These are phyloP conservation scores for Solanum hybrid DNA, from an alignment of 305 asterid genomes.

Conservation along the genomic window DNA sequence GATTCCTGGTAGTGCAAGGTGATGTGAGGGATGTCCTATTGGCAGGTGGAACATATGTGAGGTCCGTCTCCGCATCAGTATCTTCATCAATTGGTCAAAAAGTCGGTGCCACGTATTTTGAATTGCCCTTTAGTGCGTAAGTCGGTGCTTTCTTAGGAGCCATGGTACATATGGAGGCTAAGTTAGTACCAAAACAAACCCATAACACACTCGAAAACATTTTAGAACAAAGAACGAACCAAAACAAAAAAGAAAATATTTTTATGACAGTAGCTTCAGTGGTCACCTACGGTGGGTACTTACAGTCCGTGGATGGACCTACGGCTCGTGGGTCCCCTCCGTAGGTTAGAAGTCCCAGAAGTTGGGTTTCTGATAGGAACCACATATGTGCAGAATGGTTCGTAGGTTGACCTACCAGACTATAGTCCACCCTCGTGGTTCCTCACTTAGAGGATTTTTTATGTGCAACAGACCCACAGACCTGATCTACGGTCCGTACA, in stretches of 20 bases:
- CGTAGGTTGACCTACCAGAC: neutral
- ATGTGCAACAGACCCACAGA: too few species aligned
- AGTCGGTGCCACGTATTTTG: neutral
- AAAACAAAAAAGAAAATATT: too few species aligned
- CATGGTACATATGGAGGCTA: neutral
- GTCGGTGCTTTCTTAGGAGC: neutral
- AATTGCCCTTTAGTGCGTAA: neutral
- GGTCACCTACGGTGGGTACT: neutral
- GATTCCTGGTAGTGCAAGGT: too few species aligned
- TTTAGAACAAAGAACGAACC: too few species aligned
- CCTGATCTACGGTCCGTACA: too few species aligned
- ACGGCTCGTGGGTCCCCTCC: too few species aligned
- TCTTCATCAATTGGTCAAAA: too few species aligned
- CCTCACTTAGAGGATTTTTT: neutral
- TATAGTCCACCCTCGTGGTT: neutral
- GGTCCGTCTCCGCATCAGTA: too few species aligned
- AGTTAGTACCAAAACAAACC: neutral
- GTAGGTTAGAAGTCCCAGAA: neutral
- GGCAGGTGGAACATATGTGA: too few species aligned
- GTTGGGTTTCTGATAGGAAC: too few species aligned
- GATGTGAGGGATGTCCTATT: too few species aligned
- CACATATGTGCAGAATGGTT: neutral
- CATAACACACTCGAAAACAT: neutral
- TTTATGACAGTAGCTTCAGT: neutral
- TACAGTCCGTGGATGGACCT: too few species aligned